A percentile compares a stretch with the other conserved stretches of the same genome.
Conservation (phyloP, 768 basidiomycete species). For the Xerocomellus chrysenteron region DNA sequence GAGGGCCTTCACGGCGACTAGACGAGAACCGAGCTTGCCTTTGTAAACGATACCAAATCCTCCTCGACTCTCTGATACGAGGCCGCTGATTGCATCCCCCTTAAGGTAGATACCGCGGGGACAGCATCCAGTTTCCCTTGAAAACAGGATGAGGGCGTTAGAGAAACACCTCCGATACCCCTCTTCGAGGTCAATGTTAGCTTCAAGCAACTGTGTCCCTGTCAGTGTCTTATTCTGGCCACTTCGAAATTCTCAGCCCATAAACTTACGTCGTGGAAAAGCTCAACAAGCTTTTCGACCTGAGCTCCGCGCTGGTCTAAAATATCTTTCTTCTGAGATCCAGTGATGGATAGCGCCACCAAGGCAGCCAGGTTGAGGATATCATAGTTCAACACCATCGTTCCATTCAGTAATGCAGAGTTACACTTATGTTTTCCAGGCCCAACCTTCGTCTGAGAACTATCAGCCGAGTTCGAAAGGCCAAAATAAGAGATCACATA, state of each 20-base stretch:
- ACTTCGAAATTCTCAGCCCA: neutral
- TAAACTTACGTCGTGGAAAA: constrained; percentile 26
- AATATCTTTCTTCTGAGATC: constrained; percentile 1
- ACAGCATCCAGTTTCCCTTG: constrained; percentile 19
- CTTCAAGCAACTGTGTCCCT: constrained; percentile 22
- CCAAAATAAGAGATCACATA: neutral
- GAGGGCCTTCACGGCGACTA: constrained; percentile 31
- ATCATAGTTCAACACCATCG: constrained; percentile 16
- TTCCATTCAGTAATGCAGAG: constrained; percentile 16
- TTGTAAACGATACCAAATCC: constrained; percentile 23
- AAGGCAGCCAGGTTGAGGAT: constrained; percentile 20
- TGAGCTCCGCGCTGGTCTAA: neutral
- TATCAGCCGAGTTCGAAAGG: constrained; percentile 7
- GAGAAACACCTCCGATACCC: constrained; percentile 17
- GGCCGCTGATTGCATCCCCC: constrained; percentile 5
- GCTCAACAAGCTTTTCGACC: constrained; percentile 16
- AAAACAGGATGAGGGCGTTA: constrained; percentile 18
- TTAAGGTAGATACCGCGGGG: constrained; percentile 17
- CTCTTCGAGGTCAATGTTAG: constrained; percentile 13
- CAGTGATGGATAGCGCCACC: constrained; percentile 12
- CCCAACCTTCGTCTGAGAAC: constrained; percentile 6
- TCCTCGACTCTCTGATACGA: constrained; percentile 7
- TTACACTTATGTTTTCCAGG: constrained; percentile 26
- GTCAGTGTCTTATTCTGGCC: constrained; percentile 1
- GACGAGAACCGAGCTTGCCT: constrained; percentile 17